phyloP scores from a whole-genome alignment of 352 stramenopile genomes.

The Thraustochytrium striatum region DNA sequence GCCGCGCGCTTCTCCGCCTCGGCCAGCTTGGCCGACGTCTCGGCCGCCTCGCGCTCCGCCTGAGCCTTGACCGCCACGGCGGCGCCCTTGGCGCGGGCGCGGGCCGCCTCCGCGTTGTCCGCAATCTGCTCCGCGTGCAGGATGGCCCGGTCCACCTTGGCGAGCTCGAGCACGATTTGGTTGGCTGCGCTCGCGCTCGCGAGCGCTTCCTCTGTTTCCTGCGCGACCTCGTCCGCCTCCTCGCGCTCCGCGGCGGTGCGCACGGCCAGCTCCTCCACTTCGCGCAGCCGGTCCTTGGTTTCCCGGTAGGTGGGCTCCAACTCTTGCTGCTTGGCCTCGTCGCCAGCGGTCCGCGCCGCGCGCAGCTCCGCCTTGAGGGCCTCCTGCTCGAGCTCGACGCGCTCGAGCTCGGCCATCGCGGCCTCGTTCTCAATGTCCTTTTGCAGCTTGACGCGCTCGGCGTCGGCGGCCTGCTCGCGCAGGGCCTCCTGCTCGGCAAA shows the following conservation, averaged over 20 bases:
- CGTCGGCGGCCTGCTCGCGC: constrained; percentile 8
- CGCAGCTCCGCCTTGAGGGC: constrained; percentile 15
- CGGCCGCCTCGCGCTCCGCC: background rate
- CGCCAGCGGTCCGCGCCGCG: background rate
- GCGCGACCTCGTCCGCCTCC: constrained; percentile 30
- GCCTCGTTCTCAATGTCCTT: constrained; percentile 30
- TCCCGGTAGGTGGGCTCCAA: constrained; percentile 16
- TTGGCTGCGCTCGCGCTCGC: constrained; percentile 28
- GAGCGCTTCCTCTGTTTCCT: background rate
- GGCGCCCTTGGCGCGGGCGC: background rate
- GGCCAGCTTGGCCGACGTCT: background rate
- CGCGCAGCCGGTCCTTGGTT: background rate
- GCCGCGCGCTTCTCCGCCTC: background rate
- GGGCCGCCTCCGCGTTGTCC: constrained; percentile 22
- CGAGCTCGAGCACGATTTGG: constrained; percentile 37
- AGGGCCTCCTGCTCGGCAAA: constrained; percentile 40
- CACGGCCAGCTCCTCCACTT: constrained; percentile 3
- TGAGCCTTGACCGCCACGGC: background rate
- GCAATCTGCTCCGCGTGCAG: constrained; percentile 24
- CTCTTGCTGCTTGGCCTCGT: background rate
- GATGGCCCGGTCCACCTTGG: constrained; percentile 33
- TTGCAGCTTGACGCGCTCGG: background rate
- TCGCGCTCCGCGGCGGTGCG: constrained; percentile 29
- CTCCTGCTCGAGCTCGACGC: background rate
- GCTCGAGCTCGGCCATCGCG: constrained; percentile 1